Base-by-base conservation (phyloP, 1,139 yeast genomes). In the Maudiozyma humilis region DNA sequence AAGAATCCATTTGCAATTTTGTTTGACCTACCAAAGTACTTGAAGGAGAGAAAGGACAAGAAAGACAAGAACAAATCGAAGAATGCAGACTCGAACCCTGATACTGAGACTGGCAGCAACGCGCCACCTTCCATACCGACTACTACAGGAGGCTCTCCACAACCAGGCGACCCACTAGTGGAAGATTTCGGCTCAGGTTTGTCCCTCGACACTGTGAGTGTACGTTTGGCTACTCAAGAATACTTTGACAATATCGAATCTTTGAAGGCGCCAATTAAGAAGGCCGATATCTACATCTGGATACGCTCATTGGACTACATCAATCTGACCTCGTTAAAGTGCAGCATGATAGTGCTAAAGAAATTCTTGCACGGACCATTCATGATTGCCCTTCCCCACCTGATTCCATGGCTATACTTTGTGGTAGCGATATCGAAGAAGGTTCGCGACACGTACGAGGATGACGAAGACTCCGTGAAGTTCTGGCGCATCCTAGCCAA, bases 1-100 rank as follows among this genome's bases (percentile, higher is more conserved):
- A 70, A 72, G 41, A 82, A 81, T 56, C 88, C 91, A 16, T 82
- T 83, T 64, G 86, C 89, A 2, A 76, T 79, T 54, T 59, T 83
- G 16, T 83, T 83, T 61, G 78, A 75, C 46, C 66, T 83, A 25
- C 83, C 88, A 0, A 83, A 80, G 55, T 84, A 82, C 8, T 65
- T 83, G 47, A 80, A 76, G 48, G 88, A 81, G 55, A 67, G 88
- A 40, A 79, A 75, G 51, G 88, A 80, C 47, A 78, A 81, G 48
- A 82, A 82, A 52, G 91, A 82, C 45, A 71, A 76, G 44, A 78
- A 79, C 52, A 69, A 79, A 41, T 76, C 77, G 20, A 59, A 62
- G 36, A 34, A 38, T 5, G 29, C 31, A 7, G 39, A 36, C 18
- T 15, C 39, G 14, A 15, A 34, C 7, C 12, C 37, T 12, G 20